Evolutionary conservation across 768 basidiomycete species (phyloP), one percentile per base, ranked within the genome.

Genomic region (Xerocomus brunneocitrinus): DNA sequence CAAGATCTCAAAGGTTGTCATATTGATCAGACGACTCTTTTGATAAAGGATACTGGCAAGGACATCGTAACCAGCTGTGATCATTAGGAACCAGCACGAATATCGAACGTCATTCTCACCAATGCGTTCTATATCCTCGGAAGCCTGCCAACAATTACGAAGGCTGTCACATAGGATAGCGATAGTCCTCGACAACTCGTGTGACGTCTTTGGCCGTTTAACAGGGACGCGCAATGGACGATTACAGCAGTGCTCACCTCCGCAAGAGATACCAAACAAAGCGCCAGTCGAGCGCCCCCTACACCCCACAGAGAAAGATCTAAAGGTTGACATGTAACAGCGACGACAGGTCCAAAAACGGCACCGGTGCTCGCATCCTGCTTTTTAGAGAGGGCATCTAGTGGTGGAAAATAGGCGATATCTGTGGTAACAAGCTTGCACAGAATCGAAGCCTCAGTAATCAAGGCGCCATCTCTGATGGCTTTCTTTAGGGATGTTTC

Each of bases 101-200:
- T 2, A 42, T 39, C 35, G 5, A 45, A 31, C 16, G n/a, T 14
- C n/a, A 4, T 12, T 76, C 87, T 62, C 60, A 93, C 92, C 83
- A 50, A 93, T 71, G 32, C 86, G 77, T 64, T 95, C 94, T 86
- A 95, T 92, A 60, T 97, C 95, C 64, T 95, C 94, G 34, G 90
- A 94, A 62, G 91, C 92, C 62, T 90, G 82, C 95, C 95, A 98
- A 60, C 83, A 89, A 59, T 88, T 85, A 58, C 82, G 82, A 42
- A 97, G 67, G 3, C 87, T 82, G 60, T 95, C 91, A 8, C 82
- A 79, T 22, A 95, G 68, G 27, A 94, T 81, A 4, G 83, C 74
- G 6, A 94, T 68, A 0, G 90, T 79, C 14, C 85, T 74, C 0
- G 87, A 88, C 3, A 95, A 61, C 59, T 94, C 91, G 56, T 89